These are phyloP conservation scores for Paraurostyla sp. DNA, from an alignment of 73 alveolate species.

Conservation along the genomic window DNA sequence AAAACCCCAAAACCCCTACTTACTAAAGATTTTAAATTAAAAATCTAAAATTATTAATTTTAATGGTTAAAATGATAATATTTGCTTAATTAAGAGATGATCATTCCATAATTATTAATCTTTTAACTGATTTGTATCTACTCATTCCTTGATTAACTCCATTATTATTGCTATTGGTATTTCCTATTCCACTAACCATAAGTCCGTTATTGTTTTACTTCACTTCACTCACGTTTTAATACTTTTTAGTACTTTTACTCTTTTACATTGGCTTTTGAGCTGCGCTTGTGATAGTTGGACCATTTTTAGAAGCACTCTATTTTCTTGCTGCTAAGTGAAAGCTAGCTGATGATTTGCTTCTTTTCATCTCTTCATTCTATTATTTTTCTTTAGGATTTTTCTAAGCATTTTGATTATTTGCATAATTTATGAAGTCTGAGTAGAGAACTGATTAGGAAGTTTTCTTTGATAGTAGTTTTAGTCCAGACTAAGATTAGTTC, in stretches of 20 bases:
- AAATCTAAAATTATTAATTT: too few species aligned
- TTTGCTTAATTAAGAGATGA: too few species aligned
- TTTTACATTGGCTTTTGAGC: background rate
- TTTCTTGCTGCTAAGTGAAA: background rate
- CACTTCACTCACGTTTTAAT: background rate
- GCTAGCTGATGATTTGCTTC: conserved; percentile 33
- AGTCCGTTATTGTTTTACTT: too few species aligned
- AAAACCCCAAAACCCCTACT: too few species aligned
- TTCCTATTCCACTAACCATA: too few species aligned
- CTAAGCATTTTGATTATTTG: background rate
- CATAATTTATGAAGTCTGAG: background rate
- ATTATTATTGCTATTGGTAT: too few species aligned
- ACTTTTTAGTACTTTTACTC: conserved; percentile 32
- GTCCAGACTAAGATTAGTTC: background rate
- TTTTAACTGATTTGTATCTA: background rate
- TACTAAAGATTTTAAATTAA: too few species aligned
- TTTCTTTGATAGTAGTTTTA: background rate
- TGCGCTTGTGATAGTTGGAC: background rate
- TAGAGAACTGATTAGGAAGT: background rate
- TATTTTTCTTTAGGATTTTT: background rate
- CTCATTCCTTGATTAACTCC: background rate
- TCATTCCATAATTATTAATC: conserved; percentile 6
- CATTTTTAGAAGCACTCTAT: background rate
- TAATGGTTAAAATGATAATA: too few species aligned
- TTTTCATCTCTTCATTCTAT: conserved; percentile 6